These are phyloP conservation scores for Trametes versicolor DNA, from an alignment of 1,284 basidiomycete species.

Conservation along the genomic window DNA sequence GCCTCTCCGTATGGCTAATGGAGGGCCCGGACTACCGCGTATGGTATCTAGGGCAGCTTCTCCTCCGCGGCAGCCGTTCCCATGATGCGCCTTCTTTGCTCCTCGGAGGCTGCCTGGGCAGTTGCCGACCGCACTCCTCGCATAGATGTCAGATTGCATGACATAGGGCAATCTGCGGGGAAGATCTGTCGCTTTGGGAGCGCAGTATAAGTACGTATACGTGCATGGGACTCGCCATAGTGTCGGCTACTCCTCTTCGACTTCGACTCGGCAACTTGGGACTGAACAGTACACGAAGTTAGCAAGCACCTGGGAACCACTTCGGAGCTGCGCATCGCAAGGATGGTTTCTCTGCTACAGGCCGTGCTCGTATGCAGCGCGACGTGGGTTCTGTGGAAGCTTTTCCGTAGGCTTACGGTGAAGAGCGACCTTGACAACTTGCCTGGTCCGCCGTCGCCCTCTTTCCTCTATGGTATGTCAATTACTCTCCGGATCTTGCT, in stretches of 20 bases:
- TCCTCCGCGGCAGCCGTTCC: neutral
- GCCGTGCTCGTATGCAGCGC: constrained; percentile 14
- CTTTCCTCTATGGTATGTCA: constrained; percentile 25
- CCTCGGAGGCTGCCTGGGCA: neutral
- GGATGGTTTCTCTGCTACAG: constrained; percentile 15
- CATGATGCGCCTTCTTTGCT: neutral
- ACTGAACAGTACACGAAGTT: too few species aligned
- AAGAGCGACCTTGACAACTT: constrained; percentile 29
- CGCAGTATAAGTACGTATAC: neutral
- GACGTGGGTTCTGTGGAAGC: constrained; percentile 25
- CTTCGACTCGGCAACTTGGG: neutral
- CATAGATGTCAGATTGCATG: neutral
- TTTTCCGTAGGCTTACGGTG: constrained; percentile 13
- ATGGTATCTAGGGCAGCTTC: neutral
- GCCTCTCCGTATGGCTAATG: too few species aligned
- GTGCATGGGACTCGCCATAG: neutral
- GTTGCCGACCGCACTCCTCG: neutral
- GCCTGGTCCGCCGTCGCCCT: constrained; percentile 22
- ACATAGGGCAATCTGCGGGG: neutral
- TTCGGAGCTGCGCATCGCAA: neutral
- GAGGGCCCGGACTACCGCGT: neutral
- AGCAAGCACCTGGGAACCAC: neutral
- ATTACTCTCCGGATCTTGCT: too few species aligned
- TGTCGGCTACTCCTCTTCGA: neutral
- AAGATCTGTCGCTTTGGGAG: neutral